phyloP scores from a whole-genome alignment of 2,329 filamentous ascomycete species.

The Talaromyces sp. region DNA sequence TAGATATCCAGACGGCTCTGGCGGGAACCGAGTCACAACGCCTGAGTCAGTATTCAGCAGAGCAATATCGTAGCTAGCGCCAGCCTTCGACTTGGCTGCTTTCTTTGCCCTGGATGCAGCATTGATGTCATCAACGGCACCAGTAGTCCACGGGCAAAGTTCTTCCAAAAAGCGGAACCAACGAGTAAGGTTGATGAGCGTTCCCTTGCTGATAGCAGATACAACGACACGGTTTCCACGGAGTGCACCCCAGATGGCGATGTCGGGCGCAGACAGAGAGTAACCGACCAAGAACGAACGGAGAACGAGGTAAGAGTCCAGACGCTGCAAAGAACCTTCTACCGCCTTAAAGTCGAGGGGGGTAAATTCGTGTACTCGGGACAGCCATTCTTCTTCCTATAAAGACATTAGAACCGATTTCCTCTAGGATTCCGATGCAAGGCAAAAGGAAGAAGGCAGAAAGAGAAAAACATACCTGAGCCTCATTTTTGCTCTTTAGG shows the following conservation, averaged over 20 bases:
- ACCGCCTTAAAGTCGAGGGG: constrained; percentile 75
- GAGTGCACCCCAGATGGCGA: constrained; percentile 76
- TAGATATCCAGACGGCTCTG: constrained; percentile 90
- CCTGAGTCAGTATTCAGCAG: constrained; percentile 80
- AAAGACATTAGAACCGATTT: background rate
- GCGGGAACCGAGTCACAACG: constrained; percentile 87
- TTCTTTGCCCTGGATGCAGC: constrained; percentile 66
- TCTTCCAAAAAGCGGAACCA: constrained; percentile 88
- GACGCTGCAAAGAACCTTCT: constrained; percentile 66
- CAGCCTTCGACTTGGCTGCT: constrained; percentile 64
- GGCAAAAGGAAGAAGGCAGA: background rate
- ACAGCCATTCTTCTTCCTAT: constrained; percentile 51
- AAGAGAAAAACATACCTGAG: constrained; percentile 29
- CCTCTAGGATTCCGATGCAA: background rate
- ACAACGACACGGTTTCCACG: constrained; percentile 79
- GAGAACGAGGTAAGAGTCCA: constrained; percentile 83
- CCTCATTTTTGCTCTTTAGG: constrained; percentile 31
- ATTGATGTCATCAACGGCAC: constrained; percentile 65
- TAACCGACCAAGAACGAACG: constrained; percentile 84
- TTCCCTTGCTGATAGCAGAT: constrained; percentile 72
- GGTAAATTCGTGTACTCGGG: constrained; percentile 48
- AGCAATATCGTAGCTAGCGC: constrained; percentile 83
- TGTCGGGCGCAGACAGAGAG: constrained; percentile 68
- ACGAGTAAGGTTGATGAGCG: constrained; percentile 69
- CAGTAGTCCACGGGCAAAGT: constrained; percentile 69